Evolutionary conservation across 805 yeast species (phyloP), one percentile per base, ranked within the genome.

Genomic region (Blastobotrys mokoenaii): DNA sequence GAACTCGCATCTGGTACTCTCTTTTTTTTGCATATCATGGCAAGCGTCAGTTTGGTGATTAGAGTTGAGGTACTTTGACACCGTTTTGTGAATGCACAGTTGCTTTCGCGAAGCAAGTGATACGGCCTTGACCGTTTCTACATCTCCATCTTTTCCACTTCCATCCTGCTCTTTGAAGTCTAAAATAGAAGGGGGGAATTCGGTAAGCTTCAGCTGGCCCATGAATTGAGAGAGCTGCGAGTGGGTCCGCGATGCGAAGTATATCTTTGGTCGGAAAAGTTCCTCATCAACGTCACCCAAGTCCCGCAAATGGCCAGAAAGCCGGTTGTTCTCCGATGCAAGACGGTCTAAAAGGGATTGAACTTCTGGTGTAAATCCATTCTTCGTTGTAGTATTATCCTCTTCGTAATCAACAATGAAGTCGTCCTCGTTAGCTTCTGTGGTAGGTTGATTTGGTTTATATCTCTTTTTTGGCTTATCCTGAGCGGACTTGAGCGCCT

Each of bases 31-130:
- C 38, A 84, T 58, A 43, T 87, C 95, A 7, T 76, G 58, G 60
- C 97, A 88, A 1, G 82, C 83, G 48, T 89, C 96, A 55, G 86
- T 89, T 47, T 89, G 77, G 14, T 74, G 69, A 8, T 74, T 70
- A 2, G 67, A 63, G 40, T 75, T 76, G 5, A 67, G 62, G 34
- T 76, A 61, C 20, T 68, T 65, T 3, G 71, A 62, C 0, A 89
- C 82, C 12, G 71, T 69, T 1, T 79, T 77, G 57, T 89, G 76
- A 10, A 89, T 77, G 57, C 97, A 89, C 1, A 87, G 67, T 54
- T 88, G 97, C 59, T 80, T 83, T 45, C 96, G 73, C 0, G 96
- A 86, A 0, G 86, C 95, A 25, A 89, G 55, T 0, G 96, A 82
- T 4, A 83, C 55, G 53, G 76, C 83, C 56, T 86, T 84, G 3